Conservation (phyloP, 2,329 filamentous ascomycete genomes). For the Aspergillus sp. region DNA sequence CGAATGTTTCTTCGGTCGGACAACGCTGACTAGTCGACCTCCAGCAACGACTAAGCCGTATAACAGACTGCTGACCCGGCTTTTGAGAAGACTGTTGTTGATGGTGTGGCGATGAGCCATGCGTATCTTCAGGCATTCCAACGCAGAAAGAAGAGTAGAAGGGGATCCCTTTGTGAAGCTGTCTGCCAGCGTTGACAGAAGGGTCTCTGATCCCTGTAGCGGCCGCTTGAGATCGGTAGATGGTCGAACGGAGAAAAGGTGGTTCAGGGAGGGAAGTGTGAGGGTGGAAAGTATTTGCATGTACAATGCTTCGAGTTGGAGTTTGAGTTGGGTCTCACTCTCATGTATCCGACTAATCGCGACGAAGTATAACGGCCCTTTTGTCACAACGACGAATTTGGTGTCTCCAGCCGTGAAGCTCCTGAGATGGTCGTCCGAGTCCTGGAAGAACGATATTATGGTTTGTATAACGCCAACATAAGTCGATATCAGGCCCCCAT, state of each 20-base stretch:
- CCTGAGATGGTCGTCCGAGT: slow-evolving; percentile 70
- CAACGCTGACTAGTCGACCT: slow-evolving; percentile 88
- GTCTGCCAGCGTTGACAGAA: slow-evolving; percentile 88
- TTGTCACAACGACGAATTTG: slow-evolving; percentile 79
- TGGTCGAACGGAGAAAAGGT: slow-evolving; percentile 83
- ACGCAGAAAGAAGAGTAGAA: slow-evolving; percentile 78
- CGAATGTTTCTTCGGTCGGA: slow-evolving; percentile 90
- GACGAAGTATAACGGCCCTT: slow-evolving; percentile 87
- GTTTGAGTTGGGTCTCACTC: slow-evolving; percentile 80
- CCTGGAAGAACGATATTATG: slow-evolving; percentile 94
- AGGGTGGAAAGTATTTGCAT: slow-evolving; percentile 98
- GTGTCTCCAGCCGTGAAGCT: slow-evolving; percentile 85
- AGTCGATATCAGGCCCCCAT: slow-evolving; percentile 82
- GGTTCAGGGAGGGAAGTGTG: slow-evolving; percentile 80
- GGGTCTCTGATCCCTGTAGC: slow-evolving; percentile 82
- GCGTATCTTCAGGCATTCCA: slow-evolving; percentile 89
- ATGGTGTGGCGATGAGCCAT: slow-evolving; percentile 84
- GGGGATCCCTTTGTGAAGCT: slow-evolving; percentile 92
- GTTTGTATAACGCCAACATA: slow-evolving; percentile 96
- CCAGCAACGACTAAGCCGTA: slow-evolving; percentile 94
- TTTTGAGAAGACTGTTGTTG: slow-evolving; percentile 81
- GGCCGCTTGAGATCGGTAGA: slow-evolving; percentile 92
- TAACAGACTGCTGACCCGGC: slow-evolving; percentile 72
- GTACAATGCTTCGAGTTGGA: slow-evolving; percentile 89
- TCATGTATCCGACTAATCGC: slow-evolving; percentile 91